Base-by-base conservation (phyloP, 73 alveolate genomes). In the Paramecium caudatum region DNA sequence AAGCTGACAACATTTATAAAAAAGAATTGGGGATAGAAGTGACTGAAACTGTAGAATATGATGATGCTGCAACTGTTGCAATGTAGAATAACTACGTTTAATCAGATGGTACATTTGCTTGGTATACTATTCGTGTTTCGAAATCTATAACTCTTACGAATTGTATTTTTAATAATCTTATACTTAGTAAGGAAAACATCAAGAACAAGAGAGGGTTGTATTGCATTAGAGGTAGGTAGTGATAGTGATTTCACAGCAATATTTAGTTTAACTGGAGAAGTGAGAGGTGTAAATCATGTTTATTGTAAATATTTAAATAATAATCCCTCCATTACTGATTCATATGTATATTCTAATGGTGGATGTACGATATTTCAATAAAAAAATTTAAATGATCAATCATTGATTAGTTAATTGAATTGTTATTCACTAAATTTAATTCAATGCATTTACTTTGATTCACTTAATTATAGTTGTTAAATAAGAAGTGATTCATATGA, bases 11-110 rank as follows among this genome's bases (percentile, higher is more conserved):
- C 32, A 16, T 27, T 39, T 36, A 74, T 23, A 74, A 74, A 74
- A 45, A 12, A 21, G 88, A 74, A 39, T 16, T 74, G 46, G 88
- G 88, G 9, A 21, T 74, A 34, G 65, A 74, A 39, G 69, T 74
- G 5, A 25, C 36, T 45, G 32, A 39, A 19, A 74, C 68, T 0
- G 32, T 12, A 74, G 6, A 12, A 3, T 74, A 74, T 74, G 41
- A 41, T 41, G 83, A 65, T 65, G 50, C 83, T 13, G 39, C 47
- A 4, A 74, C 65, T 16, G 69, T 17, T 3, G 17, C 12, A 8
- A 37, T 45, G 88, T 25, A 74, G 43, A 74, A 74, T 21, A 41
- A 41, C n/a, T 74, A 41, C 43, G 0, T 6, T 13, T 27, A 12
- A 43, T 15, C 12, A 34, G 17, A 74, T 74, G 88, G 88, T 9